Evolutionary conservation across 495 filamentous ascomycete species (phyloP).

Genomic region (Penicillium nucicola): DNA sequence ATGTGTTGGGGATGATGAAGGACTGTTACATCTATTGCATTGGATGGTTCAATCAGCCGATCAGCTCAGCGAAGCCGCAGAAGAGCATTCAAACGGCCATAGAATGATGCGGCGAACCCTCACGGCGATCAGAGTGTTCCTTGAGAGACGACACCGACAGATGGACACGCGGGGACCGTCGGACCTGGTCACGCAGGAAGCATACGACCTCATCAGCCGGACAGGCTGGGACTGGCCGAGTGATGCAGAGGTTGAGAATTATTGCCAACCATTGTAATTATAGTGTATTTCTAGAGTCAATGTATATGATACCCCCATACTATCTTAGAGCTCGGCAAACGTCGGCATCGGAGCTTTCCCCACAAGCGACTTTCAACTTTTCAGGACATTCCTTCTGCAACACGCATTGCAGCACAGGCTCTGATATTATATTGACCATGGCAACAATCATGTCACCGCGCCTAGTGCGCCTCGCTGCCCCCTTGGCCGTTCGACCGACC

Average conservation of each 20-base stretch:
- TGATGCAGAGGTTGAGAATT: slow-evolving; percentile 48
- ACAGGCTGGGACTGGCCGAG: slow-evolving; percentile 55
- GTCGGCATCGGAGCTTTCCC: slow-evolving; percentile 25
- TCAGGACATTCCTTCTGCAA: background rate
- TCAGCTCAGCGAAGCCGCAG: slow-evolving; percentile 34
- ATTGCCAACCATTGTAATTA: slow-evolving; percentile 26
- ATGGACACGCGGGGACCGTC: slow-evolving; percentile 16
- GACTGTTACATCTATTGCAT: slow-evolving; percentile 44
- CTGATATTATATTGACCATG: slow-evolving; percentile 9
- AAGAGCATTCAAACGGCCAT: slow-evolving; percentile 41
- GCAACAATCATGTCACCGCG: slow-evolving; percentile 31
- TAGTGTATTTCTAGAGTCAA: slow-evolving; percentile 23
- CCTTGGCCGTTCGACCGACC: slow-evolving; percentile 16
- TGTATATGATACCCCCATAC: slow-evolving; percentile 16
- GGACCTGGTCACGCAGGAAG: slow-evolving; percentile 29
- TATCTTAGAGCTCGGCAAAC: slow-evolving; percentile 17
- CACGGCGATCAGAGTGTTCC: slow-evolving; percentile 49
- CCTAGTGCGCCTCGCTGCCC: slow-evolving; percentile 22
- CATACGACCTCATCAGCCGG: slow-evolving; percentile 43
- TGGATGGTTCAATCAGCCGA: slow-evolving; percentile 50
- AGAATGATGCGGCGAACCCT: slow-evolving; percentile 46
- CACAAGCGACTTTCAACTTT: slow-evolving; percentile 15
- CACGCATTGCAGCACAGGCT: slow-evolving; percentile 3
- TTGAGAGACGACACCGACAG: slow-evolving; percentile 38
- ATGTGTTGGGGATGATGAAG: slow-evolving; percentile 44